A percentile compares a stretch with the other conserved stretches of the same genome.
phyloP scores from a whole-genome alignment of 1,284 basidiomycete genomes.

The Marasmius oreades region DNA sequence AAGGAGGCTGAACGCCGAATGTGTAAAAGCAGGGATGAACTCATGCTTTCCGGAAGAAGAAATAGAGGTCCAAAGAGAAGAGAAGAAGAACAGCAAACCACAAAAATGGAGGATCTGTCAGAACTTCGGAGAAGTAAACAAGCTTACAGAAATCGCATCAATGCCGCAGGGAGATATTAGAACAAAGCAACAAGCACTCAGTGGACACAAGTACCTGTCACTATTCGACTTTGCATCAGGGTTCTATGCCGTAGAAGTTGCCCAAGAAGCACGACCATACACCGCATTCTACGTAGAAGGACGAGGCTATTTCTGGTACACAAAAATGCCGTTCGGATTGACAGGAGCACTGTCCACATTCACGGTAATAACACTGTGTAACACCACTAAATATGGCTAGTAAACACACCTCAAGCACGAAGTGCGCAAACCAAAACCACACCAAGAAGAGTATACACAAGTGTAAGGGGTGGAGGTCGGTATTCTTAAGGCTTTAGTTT shows the following conservation, averaged over 20 bases:
- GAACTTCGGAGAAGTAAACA: slow-evolving; percentile 32
- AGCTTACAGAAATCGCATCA: slow-evolving; percentile 27
- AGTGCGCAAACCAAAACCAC: too few species aligned
- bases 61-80: not conserved
- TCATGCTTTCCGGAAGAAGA: slow-evolving; percentile 1
- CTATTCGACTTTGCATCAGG: slow-evolving; percentile 32
- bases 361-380: too few species aligned
- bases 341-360: slow-evolving; percentile 37
- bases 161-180: slow-evolving; percentile 34
- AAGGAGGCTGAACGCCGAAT: slow-evolving; percentile 19
- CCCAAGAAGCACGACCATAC: slow-evolving; percentile 28
- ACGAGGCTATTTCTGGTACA: slow-evolving; percentile 32
- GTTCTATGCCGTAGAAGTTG: slow-evolving; percentile 31
- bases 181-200: slow-evolving; percentile 29
- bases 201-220: slow-evolving; percentile 28
- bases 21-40: slow-evolving; percentile 14
- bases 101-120: slow-evolving; percentile 31
- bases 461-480: too few species aligned
- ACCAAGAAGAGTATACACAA: too few species aligned
- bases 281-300: slow-evolving; percentile 36
- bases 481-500: too few species aligned
- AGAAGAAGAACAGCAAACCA: not conserved
- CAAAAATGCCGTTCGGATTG: slow-evolving; percentile 37
- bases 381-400: too few species aligned
- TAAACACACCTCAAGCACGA: too few species aligned